Evolutionary conservation across 345 rosid genomes (phyloP), one percentile per base, ranked within the genome.

Genomic region (Cardamine chenopodiifolia): DNA sequence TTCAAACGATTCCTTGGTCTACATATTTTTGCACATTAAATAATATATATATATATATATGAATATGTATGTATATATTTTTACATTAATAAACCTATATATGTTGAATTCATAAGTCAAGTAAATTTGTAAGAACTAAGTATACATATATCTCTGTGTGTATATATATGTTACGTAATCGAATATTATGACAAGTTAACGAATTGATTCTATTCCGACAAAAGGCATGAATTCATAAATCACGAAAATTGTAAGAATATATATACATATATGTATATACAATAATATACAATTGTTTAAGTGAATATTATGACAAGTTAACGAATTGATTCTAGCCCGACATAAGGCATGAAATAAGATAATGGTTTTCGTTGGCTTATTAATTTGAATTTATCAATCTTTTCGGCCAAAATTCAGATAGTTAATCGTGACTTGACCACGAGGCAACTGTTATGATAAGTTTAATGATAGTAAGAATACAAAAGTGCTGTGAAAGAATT

Each of bases 321-420:
- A 76, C 70, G 64, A 61, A 68, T 68, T 52, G 64, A 75, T 75
- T 60, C 69, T 39, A 37, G 18, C 19, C 79, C 65, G 65, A 76
- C 74, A 62, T 52, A 50, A 53, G 49, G 64, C 74, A 10, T 53
- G 14, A 69, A 62, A 40, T 54, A 69, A 68, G 79, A 61, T 49
- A 22, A 53, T 68, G 48, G 50, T 32, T 69, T 69, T 29, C 37
- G 11, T 68, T 68, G 65, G 71, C 53, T 62, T 70, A 62, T 55
- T 31, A 44, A 32, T 23, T 28, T 37, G 39, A 53, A 45, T 69
- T 50, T 61, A 37, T 74, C 45, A 58, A 54, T 45, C 1, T 8
- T 57, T 58, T 35, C 14, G 13, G 58, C 25, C 15, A 40, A 57
- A 28, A 20, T 22, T 66, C 53, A 60, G 56, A 53, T 68, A 42